Conservation (phyloP, 192 early-diverging fungal species). For the Powellomyces hirtus region DNA sequence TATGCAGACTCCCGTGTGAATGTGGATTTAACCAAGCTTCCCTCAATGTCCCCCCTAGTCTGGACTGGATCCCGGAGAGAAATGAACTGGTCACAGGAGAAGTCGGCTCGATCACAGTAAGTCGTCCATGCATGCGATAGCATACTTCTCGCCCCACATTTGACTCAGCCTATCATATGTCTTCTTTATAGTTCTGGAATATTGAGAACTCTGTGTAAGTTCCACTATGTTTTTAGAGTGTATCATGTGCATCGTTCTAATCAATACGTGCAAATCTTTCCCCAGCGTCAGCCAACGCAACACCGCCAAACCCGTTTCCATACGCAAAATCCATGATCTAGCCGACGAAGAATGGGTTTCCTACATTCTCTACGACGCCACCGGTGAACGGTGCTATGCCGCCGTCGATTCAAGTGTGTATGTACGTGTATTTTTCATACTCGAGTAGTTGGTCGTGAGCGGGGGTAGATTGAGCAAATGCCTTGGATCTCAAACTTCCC, state of each 20-base stretch:
- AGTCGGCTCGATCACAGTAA: conserved; percentile 40
- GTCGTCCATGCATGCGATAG: too few species aligned
- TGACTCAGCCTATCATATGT: not conserved
- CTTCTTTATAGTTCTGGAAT: conserved; percentile 10
- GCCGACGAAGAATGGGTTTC: conserved; percentile 49
- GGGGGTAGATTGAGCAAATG: not conserved
- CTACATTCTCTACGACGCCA: conserved; percentile 23
- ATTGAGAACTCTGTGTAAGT: conserved; percentile 7
- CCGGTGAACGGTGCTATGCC: conserved; percentile 35
- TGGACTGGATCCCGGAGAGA: conserved; percentile 29
- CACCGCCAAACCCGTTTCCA: not conserved
- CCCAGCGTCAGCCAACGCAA: conserved; percentile 10
- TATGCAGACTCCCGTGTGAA: not conserved
- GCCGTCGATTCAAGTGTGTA: conserved; percentile 44
- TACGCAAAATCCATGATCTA: conserved; percentile 36
- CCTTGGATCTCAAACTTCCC: not conserved
- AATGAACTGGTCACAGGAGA: conserved; percentile 45
- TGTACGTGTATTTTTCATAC: conserved; percentile 14
- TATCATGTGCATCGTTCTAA: too few species aligned
- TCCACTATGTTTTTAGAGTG: too few species aligned
- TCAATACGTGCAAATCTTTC: too few species aligned
- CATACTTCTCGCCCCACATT: too few species aligned
- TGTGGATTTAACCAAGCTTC: too few species aligned
- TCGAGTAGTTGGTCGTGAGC: not conserved
- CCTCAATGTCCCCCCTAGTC: not conserved